phyloP scores from a whole-genome alignment of 768 basidiomycete species.

The Cyathus striatus region DNA sequence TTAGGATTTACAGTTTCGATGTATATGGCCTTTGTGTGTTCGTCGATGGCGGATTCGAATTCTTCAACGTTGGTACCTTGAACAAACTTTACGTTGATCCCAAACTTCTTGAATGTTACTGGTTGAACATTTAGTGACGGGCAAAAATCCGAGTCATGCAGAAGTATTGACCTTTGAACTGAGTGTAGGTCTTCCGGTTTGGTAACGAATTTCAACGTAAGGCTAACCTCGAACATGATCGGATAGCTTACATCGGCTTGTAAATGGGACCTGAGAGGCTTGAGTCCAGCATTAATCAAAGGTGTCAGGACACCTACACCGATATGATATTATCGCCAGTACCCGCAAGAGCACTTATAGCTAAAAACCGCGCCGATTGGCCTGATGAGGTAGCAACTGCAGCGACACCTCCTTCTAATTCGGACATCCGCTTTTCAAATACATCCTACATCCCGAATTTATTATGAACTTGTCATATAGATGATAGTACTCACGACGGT shows the following conservation, averaged over 20 bases:
- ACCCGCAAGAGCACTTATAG: slow-evolving; percentile 53
- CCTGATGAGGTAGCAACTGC: slow-evolving; percentile 73
- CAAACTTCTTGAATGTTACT: slow-evolving; percentile 67
- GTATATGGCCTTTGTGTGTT: slow-evolving; percentile 70
- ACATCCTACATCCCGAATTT: slow-evolving; percentile 44
- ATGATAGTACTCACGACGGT: slow-evolving; percentile 40
- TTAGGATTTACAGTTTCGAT: slow-evolving; percentile 78
- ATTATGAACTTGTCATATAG: slow-evolving; percentile 1
- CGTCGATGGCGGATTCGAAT: slow-evolving; percentile 66
- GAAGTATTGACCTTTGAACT: slow-evolving; percentile 57
- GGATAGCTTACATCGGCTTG: slow-evolving; percentile 63
- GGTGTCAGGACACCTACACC: slow-evolving; percentile 34
- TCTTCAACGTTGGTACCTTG: slow-evolving; percentile 45
- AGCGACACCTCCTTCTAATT: slow-evolving; percentile 71
- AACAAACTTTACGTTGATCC: slow-evolving; percentile 62
- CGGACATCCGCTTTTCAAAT: slow-evolving; percentile 74
- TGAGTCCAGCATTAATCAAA: slow-evolving; percentile 3
- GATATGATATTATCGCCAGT: slow-evolving; percentile 76
- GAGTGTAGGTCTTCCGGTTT: slow-evolving; percentile 53
- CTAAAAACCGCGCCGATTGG: slow-evolving; percentile 72
- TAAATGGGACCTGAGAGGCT: slow-evolving; percentile 42
- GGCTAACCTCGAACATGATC: not conserved
- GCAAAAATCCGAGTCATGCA: not conserved
- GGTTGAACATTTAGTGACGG: not conserved
- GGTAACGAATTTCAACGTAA: not conserved